Evolutionary conservation across 2,329 filamentous ascomycete species (phyloP).

Genomic region (Claviceps capensis): DNA sequence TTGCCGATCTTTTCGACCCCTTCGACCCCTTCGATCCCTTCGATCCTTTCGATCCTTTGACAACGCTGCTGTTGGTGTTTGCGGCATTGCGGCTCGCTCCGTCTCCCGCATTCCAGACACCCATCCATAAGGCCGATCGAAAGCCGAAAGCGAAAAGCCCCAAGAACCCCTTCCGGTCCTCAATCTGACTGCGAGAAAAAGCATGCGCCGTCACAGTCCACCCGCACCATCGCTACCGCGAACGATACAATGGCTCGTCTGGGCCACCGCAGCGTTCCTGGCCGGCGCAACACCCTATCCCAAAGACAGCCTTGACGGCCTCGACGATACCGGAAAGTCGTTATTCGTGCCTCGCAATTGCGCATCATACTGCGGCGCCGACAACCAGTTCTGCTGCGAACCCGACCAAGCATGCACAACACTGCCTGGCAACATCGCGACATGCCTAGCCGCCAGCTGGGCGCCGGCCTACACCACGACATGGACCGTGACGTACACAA

Average conservation of each 20-base stretch:
- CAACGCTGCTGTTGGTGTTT: neutral
- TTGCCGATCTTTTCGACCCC: too few relatives aligned
- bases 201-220: slow-evolving; percentile 1
- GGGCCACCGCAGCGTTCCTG: slow-evolving; percentile 20
- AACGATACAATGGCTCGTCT: slow-evolving; percentile 15
- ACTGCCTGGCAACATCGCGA: slow-evolving; percentile 30
- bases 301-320: slow-evolving; percentile 32
- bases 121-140: neutral
- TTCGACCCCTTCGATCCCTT: too few relatives aligned
- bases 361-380: slow-evolving; percentile 37
- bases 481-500: slow-evolving; percentile 49
- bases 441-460: slow-evolving; percentile 27
- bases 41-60: neutral
- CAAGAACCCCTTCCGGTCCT: too few relatives aligned
- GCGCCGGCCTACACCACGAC: slow-evolving; percentile 36
- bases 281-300: slow-evolving; percentile 33
- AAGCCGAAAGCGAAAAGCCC: too few relatives aligned
- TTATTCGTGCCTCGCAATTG: slow-evolving; percentile 29
- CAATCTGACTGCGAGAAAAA: neutral
- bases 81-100: neutral
- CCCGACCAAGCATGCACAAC: slow-evolving; percentile 38
- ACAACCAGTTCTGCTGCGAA: slow-evolving; percentile 42
- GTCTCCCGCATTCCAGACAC: slow-evolving; percentile 5
- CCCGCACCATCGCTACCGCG: slow-evolving; percentile 4
- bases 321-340: slow-evolving; percentile 28